phyloP scores from a whole-genome alignment of 768 basidiomycete species.

The Mycena maculata region DNA sequence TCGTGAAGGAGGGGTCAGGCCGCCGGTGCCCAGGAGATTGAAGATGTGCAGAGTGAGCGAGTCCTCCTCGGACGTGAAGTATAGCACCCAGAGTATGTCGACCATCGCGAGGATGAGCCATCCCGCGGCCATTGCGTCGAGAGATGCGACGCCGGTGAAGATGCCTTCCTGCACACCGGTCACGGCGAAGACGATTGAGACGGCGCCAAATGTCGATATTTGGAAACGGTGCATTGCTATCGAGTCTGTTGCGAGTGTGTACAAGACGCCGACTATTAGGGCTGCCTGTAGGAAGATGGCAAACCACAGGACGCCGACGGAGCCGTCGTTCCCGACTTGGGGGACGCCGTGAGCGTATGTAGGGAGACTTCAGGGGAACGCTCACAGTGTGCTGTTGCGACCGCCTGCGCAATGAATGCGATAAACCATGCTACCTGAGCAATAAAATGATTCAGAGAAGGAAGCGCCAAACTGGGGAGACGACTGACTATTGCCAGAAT shows the following conservation, averaged over 20 bases:
- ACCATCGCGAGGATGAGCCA: conserved; percentile 88
- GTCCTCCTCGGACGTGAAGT: conserved; percentile 82
- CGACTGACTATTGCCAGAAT: conserved; percentile 79
- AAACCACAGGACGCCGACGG: conserved; percentile 83
- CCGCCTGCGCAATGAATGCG: conserved; percentile 80
- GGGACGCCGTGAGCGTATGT: conserved; percentile 11
- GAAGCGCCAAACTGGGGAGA: not conserved
- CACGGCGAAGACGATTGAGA: conserved; percentile 91
- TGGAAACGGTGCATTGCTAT: conserved; percentile 94
- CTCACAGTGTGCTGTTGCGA: conserved; percentile 67
- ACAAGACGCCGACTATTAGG: conserved; percentile 77
- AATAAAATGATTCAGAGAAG: conserved; percentile 52
- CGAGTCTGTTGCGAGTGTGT: conserved; percentile 87
- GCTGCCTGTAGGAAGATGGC: conserved; percentile 82
- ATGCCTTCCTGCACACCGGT: conserved; percentile 76
- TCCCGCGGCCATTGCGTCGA: conserved; percentile 90
- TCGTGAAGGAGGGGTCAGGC: conserved; percentile 83
- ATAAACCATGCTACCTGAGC: conserved; percentile 76
- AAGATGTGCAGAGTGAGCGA: conserved; percentile 17
- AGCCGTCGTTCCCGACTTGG: conserved; percentile 52
- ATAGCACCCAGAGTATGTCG: conserved; percentile 89
- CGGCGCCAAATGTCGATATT: conserved; percentile 88
- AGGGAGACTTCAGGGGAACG: conserved; percentile 8
- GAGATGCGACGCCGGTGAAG: conserved; percentile 61
- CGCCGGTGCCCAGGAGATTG: conserved; percentile 74